These are phyloP conservation scores for Gynandropsis gynandra DNA, from an alignment of 345 rosid genomes.

Conservation along the genomic window DNA sequence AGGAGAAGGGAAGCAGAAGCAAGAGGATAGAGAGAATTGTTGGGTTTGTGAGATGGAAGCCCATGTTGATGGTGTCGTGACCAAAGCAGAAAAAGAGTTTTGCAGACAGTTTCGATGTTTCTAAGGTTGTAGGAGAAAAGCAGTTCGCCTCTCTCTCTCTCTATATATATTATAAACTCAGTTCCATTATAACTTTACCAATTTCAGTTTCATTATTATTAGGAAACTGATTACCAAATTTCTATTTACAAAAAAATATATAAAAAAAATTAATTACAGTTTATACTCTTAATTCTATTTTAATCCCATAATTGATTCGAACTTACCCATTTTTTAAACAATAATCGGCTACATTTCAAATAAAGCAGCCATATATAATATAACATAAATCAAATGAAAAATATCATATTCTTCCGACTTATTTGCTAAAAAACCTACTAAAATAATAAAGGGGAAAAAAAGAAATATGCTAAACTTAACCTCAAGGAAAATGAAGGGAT, in stretches of 20 bases:
- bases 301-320: too few species aligned
- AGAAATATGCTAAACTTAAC: neutral
- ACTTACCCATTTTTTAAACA: too few species aligned
- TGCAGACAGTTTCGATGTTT: neutral
- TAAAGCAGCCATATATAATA: too few species aligned
- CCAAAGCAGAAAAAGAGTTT: neutral
- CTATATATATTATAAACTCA: conserved; percentile 10
- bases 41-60: neutral
- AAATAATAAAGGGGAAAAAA: too few species aligned
- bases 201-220: neutral
- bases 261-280: too few species aligned
- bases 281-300: too few species aligned
- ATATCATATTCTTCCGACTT: neutral
- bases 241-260: too few species aligned
- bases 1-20: conserved; percentile 6
- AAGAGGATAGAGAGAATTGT: neutral
- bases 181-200: conserved; percentile 3
- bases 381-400: neutral
- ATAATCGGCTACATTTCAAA: too few species aligned
- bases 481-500: too few species aligned
- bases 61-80: neutral
- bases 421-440: too few species aligned
- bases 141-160: conserved; percentile 6
- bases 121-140: conserved; percentile 7
- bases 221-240: too few species aligned